phyloP scores from a whole-genome alignment of 768 basidiomycete species.

The Tulasnella sp. region DNA sequence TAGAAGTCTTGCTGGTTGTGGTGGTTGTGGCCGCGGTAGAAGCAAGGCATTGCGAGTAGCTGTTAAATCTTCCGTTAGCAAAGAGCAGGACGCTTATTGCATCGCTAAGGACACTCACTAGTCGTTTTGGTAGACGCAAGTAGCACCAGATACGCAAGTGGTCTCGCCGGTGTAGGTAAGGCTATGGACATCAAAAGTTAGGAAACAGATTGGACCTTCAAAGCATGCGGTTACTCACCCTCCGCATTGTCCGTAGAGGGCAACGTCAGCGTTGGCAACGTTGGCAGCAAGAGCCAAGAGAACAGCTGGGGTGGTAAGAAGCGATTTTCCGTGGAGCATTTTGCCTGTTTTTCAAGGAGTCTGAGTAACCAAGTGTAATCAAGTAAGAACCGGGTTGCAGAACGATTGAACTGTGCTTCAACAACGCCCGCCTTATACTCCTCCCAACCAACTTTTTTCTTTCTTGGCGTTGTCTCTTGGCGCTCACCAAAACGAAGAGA shows the following conservation, averaged over 20 bases:
- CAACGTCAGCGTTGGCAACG: background rate
- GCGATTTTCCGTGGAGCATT: constrained; percentile 3
- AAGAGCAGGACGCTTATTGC: background rate
- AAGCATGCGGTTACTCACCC: background rate
- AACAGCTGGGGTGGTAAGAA: background rate
- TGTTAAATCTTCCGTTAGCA: background rate
- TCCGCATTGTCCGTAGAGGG: constrained; percentile 15
- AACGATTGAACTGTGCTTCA: background rate
- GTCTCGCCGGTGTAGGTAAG: constrained; percentile 2
- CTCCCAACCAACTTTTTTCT: background rate
- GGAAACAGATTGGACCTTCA: background rate
- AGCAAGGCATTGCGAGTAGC: constrained; percentile 7
- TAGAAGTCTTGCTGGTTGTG: background rate
- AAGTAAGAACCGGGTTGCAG: constrained; percentile 3
- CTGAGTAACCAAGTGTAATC: background rate
- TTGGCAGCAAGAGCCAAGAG: constrained; percentile 2
- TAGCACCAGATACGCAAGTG: constrained; percentile 6
- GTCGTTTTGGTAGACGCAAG: constrained; percentile 22
- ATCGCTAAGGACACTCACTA: background rate
- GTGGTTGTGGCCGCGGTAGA: background rate
- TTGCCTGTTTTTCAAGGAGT: background rate
- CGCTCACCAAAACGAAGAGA: background rate
- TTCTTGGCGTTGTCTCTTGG: background rate
- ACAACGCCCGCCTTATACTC: background rate
- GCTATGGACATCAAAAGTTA: background rate